Conservation (phyloP, 2,329 filamentous ascomycete species). For the Exophiala mesophila region DNA sequence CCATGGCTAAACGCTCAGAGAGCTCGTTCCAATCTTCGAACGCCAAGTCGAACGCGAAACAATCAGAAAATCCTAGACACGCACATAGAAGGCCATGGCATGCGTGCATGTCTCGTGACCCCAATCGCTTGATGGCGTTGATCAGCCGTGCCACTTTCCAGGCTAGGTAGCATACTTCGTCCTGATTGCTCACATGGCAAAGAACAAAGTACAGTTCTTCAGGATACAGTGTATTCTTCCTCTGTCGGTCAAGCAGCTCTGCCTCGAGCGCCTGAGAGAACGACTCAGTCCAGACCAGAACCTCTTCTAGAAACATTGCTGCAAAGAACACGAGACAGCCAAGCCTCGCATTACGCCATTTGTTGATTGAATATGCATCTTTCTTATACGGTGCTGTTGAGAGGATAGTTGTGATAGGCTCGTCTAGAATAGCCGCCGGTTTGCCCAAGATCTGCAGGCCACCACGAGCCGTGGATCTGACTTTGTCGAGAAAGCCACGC, state of each 20-base stretch:
- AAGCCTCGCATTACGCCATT: background rate
- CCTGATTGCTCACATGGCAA: background rate
- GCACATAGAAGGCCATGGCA: background rate
- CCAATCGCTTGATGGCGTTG: conserved; percentile 1
- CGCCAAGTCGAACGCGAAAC: background rate
- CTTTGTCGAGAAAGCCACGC: no score
- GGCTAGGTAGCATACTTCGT: background rate
- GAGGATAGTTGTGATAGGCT: no score
- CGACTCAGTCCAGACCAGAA: background rate
- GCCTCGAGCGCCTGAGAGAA: background rate
- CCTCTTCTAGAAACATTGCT: background rate
- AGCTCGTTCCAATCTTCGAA: background rate
- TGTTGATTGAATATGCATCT: background rate
- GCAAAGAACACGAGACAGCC: background rate
- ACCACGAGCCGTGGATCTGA: no score
- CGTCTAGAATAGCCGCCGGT: no score
- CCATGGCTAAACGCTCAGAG: background rate
- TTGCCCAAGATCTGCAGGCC: no score
- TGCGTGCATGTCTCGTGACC: background rate
- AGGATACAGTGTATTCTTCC: background rate
- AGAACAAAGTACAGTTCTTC: conserved; percentile 3
- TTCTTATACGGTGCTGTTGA: no score
- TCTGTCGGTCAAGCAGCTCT: background rate
- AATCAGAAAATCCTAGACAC: conserved; percentile 1
- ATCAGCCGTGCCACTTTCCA: background rate